Percentiles rank a stretch among this genome's conserved stretches.
These are phyloP conservation scores for Chrysanthemum seticuspe DNA, from an alignment of 129 eudicot species.

Conservation along the genomic window DNA sequence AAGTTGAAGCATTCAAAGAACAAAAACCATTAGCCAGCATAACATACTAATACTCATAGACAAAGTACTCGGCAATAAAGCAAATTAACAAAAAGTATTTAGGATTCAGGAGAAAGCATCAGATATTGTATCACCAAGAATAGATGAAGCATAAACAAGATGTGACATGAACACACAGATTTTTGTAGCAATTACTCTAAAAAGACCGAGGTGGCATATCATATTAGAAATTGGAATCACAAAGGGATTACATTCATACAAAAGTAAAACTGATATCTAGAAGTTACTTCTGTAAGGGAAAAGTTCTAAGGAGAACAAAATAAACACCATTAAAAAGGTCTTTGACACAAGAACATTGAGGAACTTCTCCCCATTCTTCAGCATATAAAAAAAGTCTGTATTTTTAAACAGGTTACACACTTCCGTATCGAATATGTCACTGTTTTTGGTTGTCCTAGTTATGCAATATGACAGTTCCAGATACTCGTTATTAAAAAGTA, in stretches of 20 bases:
- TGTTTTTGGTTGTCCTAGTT: not conserved
- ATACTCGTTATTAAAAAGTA: no score
- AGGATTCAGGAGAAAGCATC: conserved; percentile 4
- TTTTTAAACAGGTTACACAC: not conserved
- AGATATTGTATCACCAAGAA: not conserved
- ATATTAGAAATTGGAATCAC: not conserved
- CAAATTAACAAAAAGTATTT: not conserved
- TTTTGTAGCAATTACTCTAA: not conserved
- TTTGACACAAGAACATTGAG: not conserved
- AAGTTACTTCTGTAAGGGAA: not conserved
- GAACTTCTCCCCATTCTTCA: not conserved
- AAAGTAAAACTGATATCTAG: no score
- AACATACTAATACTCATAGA: not conserved
- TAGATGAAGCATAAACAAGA: conserved; percentile 2
- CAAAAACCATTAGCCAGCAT: not conserved
- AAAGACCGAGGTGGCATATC: not conserved
- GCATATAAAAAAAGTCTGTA: not conserved
- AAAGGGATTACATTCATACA: no score
- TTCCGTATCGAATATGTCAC: not conserved
- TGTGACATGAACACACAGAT: not conserved
- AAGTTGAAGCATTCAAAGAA: not conserved
- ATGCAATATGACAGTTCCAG: not conserved
- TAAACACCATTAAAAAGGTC: not conserved
- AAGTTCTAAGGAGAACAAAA: not conserved
- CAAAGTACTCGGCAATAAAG: not conserved